A percentile compares a stretch with the other conserved stretches of the same genome.
Evolutionary conservation across 176 grass and related monocot species (phyloP).

Genomic region (Dendrocalamus sinicus): DNA sequence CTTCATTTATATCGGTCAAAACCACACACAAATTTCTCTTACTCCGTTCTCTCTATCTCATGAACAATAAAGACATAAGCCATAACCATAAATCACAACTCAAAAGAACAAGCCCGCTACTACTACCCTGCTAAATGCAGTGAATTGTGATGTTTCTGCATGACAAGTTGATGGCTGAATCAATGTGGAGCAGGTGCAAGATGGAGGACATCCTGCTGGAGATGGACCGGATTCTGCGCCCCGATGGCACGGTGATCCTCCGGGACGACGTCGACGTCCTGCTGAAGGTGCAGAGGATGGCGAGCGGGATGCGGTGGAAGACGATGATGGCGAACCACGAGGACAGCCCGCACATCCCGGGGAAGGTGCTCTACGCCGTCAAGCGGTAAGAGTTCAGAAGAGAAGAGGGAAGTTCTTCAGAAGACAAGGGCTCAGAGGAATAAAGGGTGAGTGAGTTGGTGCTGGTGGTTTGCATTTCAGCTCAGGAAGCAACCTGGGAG

Average conservation of each 20-base stretch:
- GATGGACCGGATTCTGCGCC: slow-evolving; percentile 83
- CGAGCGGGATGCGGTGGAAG: slow-evolving; percentile 71
- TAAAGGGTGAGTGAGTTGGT: neutral
- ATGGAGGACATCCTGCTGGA: slow-evolving; percentile 95
- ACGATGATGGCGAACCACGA: slow-evolving; percentile 68
- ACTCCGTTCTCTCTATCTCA: too few relatives aligned
- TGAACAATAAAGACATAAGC: too few relatives aligned
- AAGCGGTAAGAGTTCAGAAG: slow-evolving; percentile 71
- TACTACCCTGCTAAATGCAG: neutral
- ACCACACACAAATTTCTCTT: too few relatives aligned
- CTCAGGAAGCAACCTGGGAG: neutral
- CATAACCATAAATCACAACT: too few relatives aligned
- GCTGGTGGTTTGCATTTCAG: neutral
- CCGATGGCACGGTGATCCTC: slow-evolving; percentile 83
- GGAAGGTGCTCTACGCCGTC: slow-evolving; percentile 82
- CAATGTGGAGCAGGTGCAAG: slow-evolving; percentile 61
- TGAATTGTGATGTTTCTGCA: neutral
- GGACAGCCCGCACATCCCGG: slow-evolving; percentile 65
- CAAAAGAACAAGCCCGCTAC: neutral
- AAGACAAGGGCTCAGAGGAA: slow-evolving; percentile 15
- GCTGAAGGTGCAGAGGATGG: slow-evolving; percentile 61
- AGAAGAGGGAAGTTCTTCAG: neutral
- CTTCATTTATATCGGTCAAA: too few relatives aligned
- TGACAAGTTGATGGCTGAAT: neutral
- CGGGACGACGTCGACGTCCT: slow-evolving; percentile 72